Evolutionary conservation across 164 flowering plant species (phyloP), one percentile per base, ranked within the genome.

Genomic region (Magnolia officinalis): DNA sequence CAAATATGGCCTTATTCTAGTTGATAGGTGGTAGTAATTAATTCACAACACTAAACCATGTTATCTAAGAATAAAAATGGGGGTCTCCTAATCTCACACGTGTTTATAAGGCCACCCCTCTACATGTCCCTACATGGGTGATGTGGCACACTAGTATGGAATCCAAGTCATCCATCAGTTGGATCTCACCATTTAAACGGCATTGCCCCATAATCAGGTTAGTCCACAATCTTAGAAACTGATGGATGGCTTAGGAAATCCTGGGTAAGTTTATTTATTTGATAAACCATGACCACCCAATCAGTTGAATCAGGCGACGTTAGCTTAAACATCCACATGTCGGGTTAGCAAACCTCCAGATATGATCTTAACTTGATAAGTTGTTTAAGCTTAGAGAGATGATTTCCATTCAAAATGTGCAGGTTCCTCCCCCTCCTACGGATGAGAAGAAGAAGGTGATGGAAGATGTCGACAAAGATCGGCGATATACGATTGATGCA

Each of bases 401-500:
- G 16, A 21, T 21, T 26, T 66, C 21, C 24, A 21, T 24, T 24
- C 29, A 50, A 8, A 19, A 78, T 49, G 10, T 82, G 78, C 81
- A 88, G 91, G 83, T 90, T 76, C 93, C 90, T 67, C 86, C 87
- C 2, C 89, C 91, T 50, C 90, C 87, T 29, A 89, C 87, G 13
- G 92, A 92, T 82, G 92, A 92, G 80, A 90, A 87, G 83, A 91
- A 89, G 83, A 90, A 88, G 76, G 94, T 90, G 21, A 84, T 88
- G 75, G 92, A 90, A 83, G 96, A 90, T 81, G 92, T 92, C 71
- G 94, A 90, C 50, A 90, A 90, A 77, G 92, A 90, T 74, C 84
- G 94, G 76, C 84, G 92, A 71, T 92, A 92, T 81, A 92, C 96
- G 1, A 92, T 92, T 72, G 96, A 92, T 86, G 96, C 96, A 63